phyloP scores from a whole-genome alignment of 371 early-diverging fungal species.

The Furculomyces boomerangus region DNA sequence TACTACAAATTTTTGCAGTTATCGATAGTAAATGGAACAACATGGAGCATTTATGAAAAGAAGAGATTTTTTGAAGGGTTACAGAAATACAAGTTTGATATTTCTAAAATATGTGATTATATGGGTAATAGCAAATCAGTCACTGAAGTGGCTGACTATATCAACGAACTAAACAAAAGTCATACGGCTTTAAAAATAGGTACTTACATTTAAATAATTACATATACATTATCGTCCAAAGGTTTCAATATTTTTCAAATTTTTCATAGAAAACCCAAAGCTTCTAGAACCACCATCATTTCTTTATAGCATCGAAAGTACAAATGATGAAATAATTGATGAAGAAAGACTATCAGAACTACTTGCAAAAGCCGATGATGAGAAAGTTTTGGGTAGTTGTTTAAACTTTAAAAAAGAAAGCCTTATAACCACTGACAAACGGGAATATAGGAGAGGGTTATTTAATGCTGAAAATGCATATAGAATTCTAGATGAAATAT shows the following conservation, averaged over 20 bases:
- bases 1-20: not conserved
- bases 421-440: too few species aligned
- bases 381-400: too few species aligned
- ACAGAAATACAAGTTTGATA: not conserved
- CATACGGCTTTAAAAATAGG: not conserved
- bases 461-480: too few species aligned
- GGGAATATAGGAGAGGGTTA: too few species aligned
- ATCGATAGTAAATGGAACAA: not conserved
- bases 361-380: too few species aligned
- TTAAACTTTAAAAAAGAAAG: too few species aligned
- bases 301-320: not conserved
- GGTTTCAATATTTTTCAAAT: not conserved
- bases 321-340: not conserved
- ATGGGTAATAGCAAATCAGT: not conserved
- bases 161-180: not conserved
- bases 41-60: not conserved
- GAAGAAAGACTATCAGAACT: not conserved
- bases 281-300: not conserved
- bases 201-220: not conserved
- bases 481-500: too few species aligned
- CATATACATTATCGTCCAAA: not conserved
- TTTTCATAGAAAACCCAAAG: not conserved
- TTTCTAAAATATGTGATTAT: not conserved
- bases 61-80: not conserved
- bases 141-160: not conserved